A percentile compares a stretch with the other conserved stretches of the same genome.
Conservation (phyloP, 2,329 filamentous ascomycete species). For the Ilyonectria robusta region DNA sequence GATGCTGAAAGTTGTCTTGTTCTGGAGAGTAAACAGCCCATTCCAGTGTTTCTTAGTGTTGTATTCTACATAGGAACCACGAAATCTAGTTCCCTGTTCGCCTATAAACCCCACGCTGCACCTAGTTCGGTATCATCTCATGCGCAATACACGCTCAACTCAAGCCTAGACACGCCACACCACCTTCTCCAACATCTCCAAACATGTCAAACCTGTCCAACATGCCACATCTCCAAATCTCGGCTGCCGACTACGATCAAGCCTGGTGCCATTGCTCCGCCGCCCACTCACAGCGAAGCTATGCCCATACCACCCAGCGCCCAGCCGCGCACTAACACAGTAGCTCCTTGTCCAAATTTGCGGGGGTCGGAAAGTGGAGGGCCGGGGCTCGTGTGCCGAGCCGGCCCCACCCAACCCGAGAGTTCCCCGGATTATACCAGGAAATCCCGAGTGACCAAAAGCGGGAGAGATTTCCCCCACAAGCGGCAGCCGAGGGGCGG, state of each 20-base stretch:
- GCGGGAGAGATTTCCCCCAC: not conserved
- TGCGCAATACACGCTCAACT: not conserved
- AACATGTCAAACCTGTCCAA: not conserved
- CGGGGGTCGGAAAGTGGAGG: constrained; percentile 31
- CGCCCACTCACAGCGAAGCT: not conserved
- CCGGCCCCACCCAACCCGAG: constrained; percentile 23
- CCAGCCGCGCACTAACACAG: not conserved
- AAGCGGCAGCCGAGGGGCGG: constrained; percentile 11
- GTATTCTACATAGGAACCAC: not conserved
- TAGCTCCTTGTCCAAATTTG: not conserved
- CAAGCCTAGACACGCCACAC: not conserved
- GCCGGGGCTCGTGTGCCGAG: constrained; percentile 10
- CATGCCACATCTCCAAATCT: not conserved
- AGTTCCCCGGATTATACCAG: constrained; percentile 13
- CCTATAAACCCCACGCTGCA: not conserved
- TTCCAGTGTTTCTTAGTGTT: too few species aligned
- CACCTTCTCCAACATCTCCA: not conserved
- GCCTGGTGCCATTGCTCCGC: not conserved
- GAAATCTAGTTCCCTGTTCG: not conserved
- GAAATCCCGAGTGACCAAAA: not conserved
- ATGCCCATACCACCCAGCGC: not conserved
- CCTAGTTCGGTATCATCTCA: not conserved
- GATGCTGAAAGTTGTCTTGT: not conserved
- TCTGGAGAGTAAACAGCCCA: not conserved
- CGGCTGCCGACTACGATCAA: not conserved